phyloP scores from a whole-genome alignment of 2,329 filamentous ascomycete genomes.

The Chaetomiaceae sp. region DNA sequence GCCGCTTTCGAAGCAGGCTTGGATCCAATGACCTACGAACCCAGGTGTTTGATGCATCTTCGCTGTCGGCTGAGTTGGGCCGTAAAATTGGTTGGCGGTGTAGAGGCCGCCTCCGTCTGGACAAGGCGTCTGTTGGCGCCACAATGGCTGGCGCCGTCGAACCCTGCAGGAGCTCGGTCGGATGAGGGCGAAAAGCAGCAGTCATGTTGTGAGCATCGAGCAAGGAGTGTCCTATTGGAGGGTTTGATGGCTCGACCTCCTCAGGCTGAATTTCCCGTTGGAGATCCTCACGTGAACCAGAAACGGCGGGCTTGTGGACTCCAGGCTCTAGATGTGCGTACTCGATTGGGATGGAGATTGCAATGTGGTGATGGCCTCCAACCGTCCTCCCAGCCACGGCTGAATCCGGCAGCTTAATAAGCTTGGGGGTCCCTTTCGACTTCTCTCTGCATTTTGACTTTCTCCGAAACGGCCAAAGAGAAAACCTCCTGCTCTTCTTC shows the following conservation, averaged over 20 bases:
- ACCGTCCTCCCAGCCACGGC: constrained; percentile 52
- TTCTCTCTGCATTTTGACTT: constrained; percentile 15
- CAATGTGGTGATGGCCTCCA: constrained; percentile 53
- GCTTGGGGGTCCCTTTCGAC: constrained; percentile 22
- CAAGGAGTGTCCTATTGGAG: constrained; percentile 1
- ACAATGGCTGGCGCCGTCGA: neutral
- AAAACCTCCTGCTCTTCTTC: constrained; percentile 31
- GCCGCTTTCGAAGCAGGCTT: constrained; percentile 10
- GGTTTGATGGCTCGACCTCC: neutral
- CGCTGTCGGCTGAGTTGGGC: neutral
- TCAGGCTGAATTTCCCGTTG: neutral
- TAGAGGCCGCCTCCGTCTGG: neutral
- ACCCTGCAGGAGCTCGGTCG: constrained; percentile 15
- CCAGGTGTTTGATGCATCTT: neutral
- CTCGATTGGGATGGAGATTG: constrained; percentile 56
- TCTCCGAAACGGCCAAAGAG: constrained; percentile 39
- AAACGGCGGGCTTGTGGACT: neutral
- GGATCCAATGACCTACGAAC: neutral
- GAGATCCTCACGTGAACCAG: constrained; percentile 17
- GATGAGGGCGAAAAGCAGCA: constrained; percentile 9
- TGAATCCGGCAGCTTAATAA: constrained; percentile 48
- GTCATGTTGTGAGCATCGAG: constrained; percentile 12
- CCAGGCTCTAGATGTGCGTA: constrained; percentile 40
- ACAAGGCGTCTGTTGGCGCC: neutral
- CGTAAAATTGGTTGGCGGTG: neutral